Evolutionary conservation across 2,329 filamentous ascomycete species (phyloP).

Genomic region (Beauveria scarabaeidicola): DNA sequence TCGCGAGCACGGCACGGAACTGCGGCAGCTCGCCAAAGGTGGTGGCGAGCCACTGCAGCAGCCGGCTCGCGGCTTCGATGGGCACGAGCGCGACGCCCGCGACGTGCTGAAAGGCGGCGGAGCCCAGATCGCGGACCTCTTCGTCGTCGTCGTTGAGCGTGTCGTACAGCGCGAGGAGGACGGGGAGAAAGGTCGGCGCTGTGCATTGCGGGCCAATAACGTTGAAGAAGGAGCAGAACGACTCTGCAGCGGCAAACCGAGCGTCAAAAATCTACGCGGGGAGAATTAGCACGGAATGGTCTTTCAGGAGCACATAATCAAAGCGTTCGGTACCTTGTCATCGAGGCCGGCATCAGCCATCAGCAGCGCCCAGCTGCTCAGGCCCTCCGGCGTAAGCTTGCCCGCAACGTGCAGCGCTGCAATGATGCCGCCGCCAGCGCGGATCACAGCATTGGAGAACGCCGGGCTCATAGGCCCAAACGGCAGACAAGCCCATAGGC

Average conservation of each 20-base stretch:
- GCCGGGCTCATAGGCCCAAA: conserved; percentile 35
- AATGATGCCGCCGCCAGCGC: conserved; percentile 37
- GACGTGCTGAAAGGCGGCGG: conserved; percentile 39
- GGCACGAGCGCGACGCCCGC: conserved; percentile 37
- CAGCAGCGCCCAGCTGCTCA: conserved; percentile 40
- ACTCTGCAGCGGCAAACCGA: conserved; percentile 49
- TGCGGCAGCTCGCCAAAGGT: conserved; percentile 25
- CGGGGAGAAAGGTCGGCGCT: conserved; percentile 37
- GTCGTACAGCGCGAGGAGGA: conserved; percentile 63
- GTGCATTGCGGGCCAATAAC: conserved; percentile 15
- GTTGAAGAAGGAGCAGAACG: conserved; percentile 44
- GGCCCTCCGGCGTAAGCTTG: conserved; percentile 12
- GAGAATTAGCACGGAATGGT: not conserved
- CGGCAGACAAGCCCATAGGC: conserved; percentile 33
- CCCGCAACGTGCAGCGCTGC: conserved; percentile 23
- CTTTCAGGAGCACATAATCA: not conserved
- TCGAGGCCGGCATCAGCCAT: conserved; percentile 39
- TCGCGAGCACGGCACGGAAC: conserved; percentile 33
- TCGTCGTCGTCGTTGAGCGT: conserved; percentile 85
- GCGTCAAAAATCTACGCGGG: conserved; percentile 52
- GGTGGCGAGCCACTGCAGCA: conserved; percentile 34
- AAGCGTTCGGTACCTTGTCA: conserved; percentile 34
- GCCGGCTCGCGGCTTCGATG: conserved; percentile 36
- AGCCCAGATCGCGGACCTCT: conserved; percentile 64
- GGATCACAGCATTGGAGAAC: conserved; percentile 41